Percentiles rank a stretch among this genome's conserved stretches.
phyloP scores from a whole-genome alignment of 257 asterid species.

The Gentiana dahurica region DNA sequence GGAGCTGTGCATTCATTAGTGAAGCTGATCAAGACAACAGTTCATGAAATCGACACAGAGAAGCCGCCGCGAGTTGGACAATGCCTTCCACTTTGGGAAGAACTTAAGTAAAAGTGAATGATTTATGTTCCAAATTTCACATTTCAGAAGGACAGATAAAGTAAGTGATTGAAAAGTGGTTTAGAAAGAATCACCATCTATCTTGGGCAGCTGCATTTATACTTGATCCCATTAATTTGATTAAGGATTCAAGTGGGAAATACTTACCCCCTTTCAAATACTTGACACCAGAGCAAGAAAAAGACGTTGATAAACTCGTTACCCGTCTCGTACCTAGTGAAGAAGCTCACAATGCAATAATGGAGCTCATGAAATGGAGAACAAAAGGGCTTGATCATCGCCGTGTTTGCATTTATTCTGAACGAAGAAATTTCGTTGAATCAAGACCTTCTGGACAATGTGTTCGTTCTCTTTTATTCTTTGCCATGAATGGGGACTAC shows the following conservation, averaged over 20 bases:
- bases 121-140: conserved; percentile 77
- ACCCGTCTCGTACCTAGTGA: conserved; percentile 78
- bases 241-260: conserved; percentile 73
- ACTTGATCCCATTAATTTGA: conserved; percentile 79
- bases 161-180: conserved; percentile 53
- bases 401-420: no score
- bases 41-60: conserved; percentile 71
- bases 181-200: conserved; percentile 82
- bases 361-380: conserved; percentile 99
- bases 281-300: conserved; percentile 78
- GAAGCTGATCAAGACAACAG: conserved; percentile 52
- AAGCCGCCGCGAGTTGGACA: conserved; percentile 69
- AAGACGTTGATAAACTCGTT: conserved; percentile 82
- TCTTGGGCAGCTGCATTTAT: conserved; percentile 98
- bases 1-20: conserved; percentile 73
- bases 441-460: no score
- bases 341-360: no score
- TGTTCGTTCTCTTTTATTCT: no score
- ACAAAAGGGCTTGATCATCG: conserved; percentile 69
- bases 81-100: conserved; percentile 94
- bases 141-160: conserved; percentile 52
- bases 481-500: no score
- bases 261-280: conserved; percentile 89
- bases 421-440: no score
- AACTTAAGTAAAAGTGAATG: conserved; percentile 56